Base-by-base conservation (phyloP, 176 grass and related monocot genomes). In the Juncus inflexus region DNA sequence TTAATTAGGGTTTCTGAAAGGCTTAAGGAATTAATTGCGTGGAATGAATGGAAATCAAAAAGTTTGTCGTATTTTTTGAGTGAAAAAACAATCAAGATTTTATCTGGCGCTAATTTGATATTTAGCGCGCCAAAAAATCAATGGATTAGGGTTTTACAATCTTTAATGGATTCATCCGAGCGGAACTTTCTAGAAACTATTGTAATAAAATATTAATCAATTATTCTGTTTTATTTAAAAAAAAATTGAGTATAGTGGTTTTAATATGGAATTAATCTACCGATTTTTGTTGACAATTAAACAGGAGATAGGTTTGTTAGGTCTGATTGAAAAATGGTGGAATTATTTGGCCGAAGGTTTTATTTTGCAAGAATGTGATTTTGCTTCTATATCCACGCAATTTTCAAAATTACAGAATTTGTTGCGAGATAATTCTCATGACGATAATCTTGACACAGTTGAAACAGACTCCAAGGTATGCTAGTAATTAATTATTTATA, bases 251-350 rank as follows among this genome's bases (percentile, higher is more conserved):
- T 47, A 47, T 47, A 9, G 9, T 47, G 43, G 6, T 6, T 47
- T 9, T 12, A 54, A 12, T 12, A 13, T 47, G 57, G 0, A 37
- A 59, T 50, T 70, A 11, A 35, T 67, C 15, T 38, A 14, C 43
- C 55, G 52, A 40, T 60, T 36, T 54, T 15, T 37, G 28, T 37
- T 67, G 9, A 66, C 28, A 6, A 67, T 62, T 15, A 47, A 65
- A 64, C 80, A 96, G 91, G 91, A 96, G 61, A 77, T 96, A 70
- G 87, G 72, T 51, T 80, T 90, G 19, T 65, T 96, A 60, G 81
- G 91, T 58, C 80, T 85, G 55, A 52, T 88, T 69, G 52, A 61
- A 62, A 72, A 72, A 63, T 64, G 65, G 80, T 96, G 87, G 91
- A 78, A 73, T 62, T 5, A 41, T 68, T 63, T 96, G 56, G 82